These are phyloP conservation scores for Cubamyces sp. DNA, from an alignment of 768 basidiomycete genomes.

Conservation along the genomic window DNA sequence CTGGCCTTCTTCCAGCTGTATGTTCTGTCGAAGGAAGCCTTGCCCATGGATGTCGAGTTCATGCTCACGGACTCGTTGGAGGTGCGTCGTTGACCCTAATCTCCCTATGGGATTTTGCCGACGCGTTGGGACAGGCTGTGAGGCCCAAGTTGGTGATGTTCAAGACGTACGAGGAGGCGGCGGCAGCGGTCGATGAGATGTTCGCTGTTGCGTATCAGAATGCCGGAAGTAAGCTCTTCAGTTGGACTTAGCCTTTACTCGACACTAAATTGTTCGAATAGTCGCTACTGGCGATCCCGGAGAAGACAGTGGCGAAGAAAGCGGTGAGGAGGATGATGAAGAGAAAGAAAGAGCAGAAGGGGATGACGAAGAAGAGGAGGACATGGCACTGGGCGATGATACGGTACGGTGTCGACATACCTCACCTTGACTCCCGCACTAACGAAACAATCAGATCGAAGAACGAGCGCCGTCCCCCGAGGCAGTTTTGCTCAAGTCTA, in stretches of 20 bases:
- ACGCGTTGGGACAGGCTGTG: conserved; percentile 59
- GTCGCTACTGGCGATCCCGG: conserved; percentile 29
- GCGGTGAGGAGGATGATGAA: conserved; percentile 57
- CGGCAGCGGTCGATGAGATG: conserved; percentile 88
- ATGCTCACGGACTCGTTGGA: conserved; percentile 95
- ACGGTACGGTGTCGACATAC: conserved; percentile 46
- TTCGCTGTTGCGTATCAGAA: conserved; percentile 69
- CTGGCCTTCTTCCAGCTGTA: conserved; percentile 96
- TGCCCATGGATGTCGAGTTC: conserved; percentile 99
- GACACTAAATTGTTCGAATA: conserved; percentile 24
- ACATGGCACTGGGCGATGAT: conserved; percentile 53
- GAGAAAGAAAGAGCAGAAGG: conserved; percentile 47
- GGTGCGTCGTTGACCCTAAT: conserved; percentile 46
- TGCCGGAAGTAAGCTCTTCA: conserved; percentile 49
- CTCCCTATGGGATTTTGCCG: not conserved
- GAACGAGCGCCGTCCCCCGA: conserved; percentile 85
- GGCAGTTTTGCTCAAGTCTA: conserved; percentile 70
- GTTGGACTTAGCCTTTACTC: conserved; percentile 7
- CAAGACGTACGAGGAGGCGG: conserved; percentile 86
- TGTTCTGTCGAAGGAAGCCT: conserved; percentile 80
- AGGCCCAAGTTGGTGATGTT: conserved; percentile 75
- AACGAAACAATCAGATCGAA: conserved; percentile 46
- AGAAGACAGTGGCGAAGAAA: conserved; percentile 67
- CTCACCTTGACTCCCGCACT: not conserved
- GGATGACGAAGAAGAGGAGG: conserved; percentile 72